Conservation (phyloP, 257 asterid species). For the Thymus mandschuricus region DNA sequence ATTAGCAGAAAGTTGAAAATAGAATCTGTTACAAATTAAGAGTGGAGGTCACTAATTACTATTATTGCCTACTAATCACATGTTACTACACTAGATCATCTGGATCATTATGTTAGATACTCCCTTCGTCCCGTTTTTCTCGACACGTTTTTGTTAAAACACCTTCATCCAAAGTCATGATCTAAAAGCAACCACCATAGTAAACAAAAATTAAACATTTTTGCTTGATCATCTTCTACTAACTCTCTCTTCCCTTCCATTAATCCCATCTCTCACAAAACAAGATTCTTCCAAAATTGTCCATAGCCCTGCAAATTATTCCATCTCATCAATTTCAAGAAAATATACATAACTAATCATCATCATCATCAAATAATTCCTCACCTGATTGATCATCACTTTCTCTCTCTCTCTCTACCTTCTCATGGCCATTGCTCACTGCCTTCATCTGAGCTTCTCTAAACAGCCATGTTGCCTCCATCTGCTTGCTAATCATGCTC, state of each 20-base stretch:
- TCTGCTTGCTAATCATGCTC: slow-evolving; percentile 79
- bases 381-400: slow-evolving; percentile 40
- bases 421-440: slow-evolving; percentile 11
- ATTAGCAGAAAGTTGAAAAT: slow-evolving; percentile 19
- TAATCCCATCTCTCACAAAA: slow-evolving; percentile 40
- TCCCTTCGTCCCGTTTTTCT: too few species aligned
- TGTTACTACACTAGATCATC: slow-evolving; percentile 12
- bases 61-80: not conserved
- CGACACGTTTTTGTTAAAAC: too few species aligned
- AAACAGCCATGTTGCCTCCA: slow-evolving; percentile 77
- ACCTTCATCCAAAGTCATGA: too few species aligned
- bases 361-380: not conserved
- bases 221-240: slow-evolving; percentile 26
- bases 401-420: slow-evolving; percentile 6
- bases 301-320: slow-evolving; percentile 43
- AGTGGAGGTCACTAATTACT: slow-evolving; percentile 14
- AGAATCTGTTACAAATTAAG: not conserved
- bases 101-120: not conserved
- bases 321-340: not conserved
- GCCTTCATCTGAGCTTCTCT: slow-evolving; percentile 42
- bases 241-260: slow-evolving; percentile 35
- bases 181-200: too few species aligned
- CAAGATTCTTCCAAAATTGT: slow-evolving; percentile 57
- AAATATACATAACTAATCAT: not conserved
- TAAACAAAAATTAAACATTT: not conserved